phyloP scores from a whole-genome alignment of 805 yeast species.

The Zygosaccharomyces rouxii region DNA sequence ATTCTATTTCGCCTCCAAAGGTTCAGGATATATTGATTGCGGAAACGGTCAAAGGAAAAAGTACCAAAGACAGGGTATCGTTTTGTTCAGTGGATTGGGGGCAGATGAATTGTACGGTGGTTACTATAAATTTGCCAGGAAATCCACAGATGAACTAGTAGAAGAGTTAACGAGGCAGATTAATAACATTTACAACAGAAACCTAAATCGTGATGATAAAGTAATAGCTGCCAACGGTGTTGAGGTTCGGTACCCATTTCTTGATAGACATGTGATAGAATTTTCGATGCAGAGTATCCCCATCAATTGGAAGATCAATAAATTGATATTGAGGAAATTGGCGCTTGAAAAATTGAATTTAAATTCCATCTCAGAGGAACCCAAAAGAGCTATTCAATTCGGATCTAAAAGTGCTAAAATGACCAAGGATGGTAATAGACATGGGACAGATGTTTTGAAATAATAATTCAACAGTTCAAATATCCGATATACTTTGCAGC shows the following conservation, averaged over 20 bases:
- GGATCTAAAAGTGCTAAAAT: constrained; percentile 95
- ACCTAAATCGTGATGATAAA: constrained; percentile 87
- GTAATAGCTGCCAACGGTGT: constrained; percentile 83
- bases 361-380: constrained; percentile 59
- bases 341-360: constrained; percentile 50
- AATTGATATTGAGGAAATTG: constrained; percentile 55
- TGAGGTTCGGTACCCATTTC: constrained; percentile 83
- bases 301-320: constrained; percentile 46
- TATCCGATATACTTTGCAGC: constrained; percentile 45
- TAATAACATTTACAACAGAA: constrained; percentile 67
- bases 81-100: constrained; percentile 86
- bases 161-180: constrained; percentile 68
- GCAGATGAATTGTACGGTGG: constrained; percentile 98
- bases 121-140: constrained; percentile 70
- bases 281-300: constrained; percentile 47
- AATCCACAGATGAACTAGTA: constrained; percentile 43
- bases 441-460: constrained; percentile 61
- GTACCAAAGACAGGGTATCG: constrained; percentile 56
- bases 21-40: constrained; percentile 38
- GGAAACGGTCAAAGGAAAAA: constrained; percentile 14
- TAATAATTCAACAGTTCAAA: constrained; percentile 22
- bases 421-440: constrained; percentile 68
- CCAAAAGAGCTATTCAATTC: constrained; percentile 93
- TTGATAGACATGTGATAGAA: constrained; percentile 58
- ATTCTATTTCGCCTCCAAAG: constrained; percentile 82